These are phyloP conservation scores for Phaseolus coccineus DNA, from an alignment of 331 rosid species.

Conservation along the genomic window DNA sequence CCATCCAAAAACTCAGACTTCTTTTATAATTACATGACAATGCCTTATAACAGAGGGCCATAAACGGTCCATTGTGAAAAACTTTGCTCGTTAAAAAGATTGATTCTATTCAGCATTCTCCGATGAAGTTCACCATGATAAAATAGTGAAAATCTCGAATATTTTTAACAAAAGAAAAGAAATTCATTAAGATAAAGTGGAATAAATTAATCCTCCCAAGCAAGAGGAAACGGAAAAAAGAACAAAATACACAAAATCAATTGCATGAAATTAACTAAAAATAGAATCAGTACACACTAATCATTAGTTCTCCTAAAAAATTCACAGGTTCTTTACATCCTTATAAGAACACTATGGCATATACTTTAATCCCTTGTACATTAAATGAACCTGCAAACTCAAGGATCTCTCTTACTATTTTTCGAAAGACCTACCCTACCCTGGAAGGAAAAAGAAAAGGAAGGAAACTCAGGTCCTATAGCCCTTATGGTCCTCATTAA, in stretches of 20 bases:
- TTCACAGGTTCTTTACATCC: slow-evolving; percentile 49
- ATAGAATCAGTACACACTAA: slow-evolving; percentile 42
- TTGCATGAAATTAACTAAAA: slow-evolving; percentile 35
- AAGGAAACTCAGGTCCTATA: slow-evolving; percentile 33
- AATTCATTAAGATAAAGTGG: not conserved
- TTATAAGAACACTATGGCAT: slow-evolving; percentile 27
- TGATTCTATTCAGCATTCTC: slow-evolving; percentile 1
- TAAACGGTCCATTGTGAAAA: not conserved
- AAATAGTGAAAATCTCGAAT: slow-evolving; percentile 2
- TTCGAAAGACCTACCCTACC: slow-evolving; percentile 42
- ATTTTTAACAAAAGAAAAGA: not conserved
- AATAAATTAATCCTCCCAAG: not conserved
- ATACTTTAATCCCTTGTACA: slow-evolving; percentile 32
- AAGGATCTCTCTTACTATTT: slow-evolving; percentile 36
- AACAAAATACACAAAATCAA: slow-evolving; percentile 7
- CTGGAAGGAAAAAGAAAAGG: not conserved
- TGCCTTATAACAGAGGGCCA: not conserved
- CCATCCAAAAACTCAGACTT: slow-evolving; percentile 11
- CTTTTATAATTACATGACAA: not conserved
- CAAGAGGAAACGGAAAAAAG: not conserved
- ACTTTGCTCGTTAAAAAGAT: not conserved
- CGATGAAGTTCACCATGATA: not conserved
- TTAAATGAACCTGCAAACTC: slow-evolving; percentile 48
- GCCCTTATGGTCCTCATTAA: slow-evolving; percentile 21
- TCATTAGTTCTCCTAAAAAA: slow-evolving; percentile 46